A percentile compares a stretch with the other conserved stretches of the same genome.
These are phyloP conservation scores for Brassica incana DNA, from an alignment of 345 rosid species.

Conservation along the genomic window DNA sequence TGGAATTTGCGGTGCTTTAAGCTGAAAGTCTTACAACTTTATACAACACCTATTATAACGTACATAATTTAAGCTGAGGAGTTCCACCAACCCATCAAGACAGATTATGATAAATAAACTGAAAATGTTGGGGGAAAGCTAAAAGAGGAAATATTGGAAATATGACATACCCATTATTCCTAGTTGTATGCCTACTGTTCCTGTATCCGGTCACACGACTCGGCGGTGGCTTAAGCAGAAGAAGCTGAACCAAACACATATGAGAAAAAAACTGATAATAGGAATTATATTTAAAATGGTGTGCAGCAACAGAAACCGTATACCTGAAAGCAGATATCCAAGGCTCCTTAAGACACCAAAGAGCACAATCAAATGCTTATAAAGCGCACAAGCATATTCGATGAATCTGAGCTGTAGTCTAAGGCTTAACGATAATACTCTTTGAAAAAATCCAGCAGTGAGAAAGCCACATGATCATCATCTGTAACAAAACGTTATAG, in stretches of 20 bases:
- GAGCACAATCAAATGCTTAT: too few species aligned
- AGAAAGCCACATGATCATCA: too few species aligned
- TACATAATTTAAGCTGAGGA: neutral
- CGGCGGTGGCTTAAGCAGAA: neutral
- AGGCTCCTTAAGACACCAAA: too few species aligned
- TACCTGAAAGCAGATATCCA: too few species aligned
- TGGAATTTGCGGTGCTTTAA: neutral
- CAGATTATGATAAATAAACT: too few species aligned
- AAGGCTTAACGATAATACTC: too few species aligned
- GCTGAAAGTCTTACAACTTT: neutral
- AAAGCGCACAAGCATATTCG: too few species aligned
- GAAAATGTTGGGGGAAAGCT: neutral
- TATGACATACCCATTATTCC: neutral
- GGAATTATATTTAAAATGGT: too few species aligned
- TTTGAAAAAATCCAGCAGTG: too few species aligned
- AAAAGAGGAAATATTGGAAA: neutral
- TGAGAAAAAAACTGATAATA: neutral
- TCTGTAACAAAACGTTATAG: too few species aligned
- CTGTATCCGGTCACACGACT: neutral
- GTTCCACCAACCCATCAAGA: neutral
- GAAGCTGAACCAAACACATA: neutral
- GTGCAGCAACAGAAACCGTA: too few species aligned
- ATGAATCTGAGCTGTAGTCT: too few species aligned
- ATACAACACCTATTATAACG: neutral
- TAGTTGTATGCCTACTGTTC: neutral